Conservation (phyloP, 306 rosid genomes). For the Lotus japonicus region DNA sequence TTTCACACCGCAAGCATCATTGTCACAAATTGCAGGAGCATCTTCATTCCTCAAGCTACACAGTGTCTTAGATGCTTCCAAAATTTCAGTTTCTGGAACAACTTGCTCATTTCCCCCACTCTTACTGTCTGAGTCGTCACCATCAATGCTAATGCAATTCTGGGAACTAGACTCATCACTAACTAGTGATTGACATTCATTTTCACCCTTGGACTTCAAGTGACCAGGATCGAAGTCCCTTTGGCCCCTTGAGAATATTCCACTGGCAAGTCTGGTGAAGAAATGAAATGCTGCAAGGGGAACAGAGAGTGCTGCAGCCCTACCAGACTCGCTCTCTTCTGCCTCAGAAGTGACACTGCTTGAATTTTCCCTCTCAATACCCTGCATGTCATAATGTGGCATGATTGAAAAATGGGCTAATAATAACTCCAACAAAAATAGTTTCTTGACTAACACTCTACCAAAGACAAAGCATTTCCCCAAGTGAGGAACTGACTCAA, state of each 20-base stretch:
- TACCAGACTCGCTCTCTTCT: slow-evolving; percentile 59
- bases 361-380: slow-evolving; percentile 46
- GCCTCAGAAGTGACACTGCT: slow-evolving; percentile 42
- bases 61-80: slow-evolving; percentile 40
- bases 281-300: slow-evolving; percentile 87
- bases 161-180: slow-evolving; percentile 49
- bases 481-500: slow-evolving; percentile 9
- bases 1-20: slow-evolving; percentile 56
- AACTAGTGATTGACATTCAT: slow-evolving; percentile 35
- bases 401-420: slow-evolving; percentile 13
- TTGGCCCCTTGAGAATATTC: slow-evolving; percentile 85
- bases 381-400: slow-evolving; percentile 45
- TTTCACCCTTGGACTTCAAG: slow-evolving; percentile 41
- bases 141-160: slow-evolving; percentile 29
- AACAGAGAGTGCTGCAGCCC: slow-evolving; percentile 70
- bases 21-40: slow-evolving; percentile 31
- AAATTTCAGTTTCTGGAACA: slow-evolving; percentile 34
- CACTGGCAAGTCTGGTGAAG: slow-evolving; percentile 80
- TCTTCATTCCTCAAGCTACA: slow-evolving; percentile 45
- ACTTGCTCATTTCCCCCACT: slow-evolving; percentile 35
- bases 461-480: slow-evolving; percentile 6
- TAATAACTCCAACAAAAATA: slow-evolving; percentile 19
- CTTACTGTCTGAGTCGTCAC: slow-evolving; percentile 26
- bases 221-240: slow-evolving; percentile 41
- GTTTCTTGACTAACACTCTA: slow-evolving; percentile 12